These are phyloP conservation scores for Mollisiaceae sp. DNA, from an alignment of 2,329 filamentous ascomycete genomes.

Conservation along the genomic window DNA sequence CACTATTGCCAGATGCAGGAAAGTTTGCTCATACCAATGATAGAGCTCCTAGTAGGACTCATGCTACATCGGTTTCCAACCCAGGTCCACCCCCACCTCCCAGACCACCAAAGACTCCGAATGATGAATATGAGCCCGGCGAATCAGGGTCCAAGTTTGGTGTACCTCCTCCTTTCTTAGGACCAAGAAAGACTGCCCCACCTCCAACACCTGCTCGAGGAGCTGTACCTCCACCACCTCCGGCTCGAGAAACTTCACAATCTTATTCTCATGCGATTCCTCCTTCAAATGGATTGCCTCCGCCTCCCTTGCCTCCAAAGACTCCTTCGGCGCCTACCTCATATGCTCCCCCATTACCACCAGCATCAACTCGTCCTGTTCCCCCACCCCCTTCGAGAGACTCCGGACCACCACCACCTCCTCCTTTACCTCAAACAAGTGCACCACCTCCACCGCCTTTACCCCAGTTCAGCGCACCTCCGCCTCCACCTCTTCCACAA, in stretches of 20 bases:
- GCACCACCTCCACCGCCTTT: slow-evolving; percentile 60
- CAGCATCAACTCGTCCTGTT: slow-evolving; percentile 41
- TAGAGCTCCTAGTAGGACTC: slow-evolving; percentile 44
- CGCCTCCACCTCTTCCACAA: slow-evolving; percentile 26
- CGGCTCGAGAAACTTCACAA: slow-evolving; percentile 52
- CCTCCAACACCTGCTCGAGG: slow-evolving; percentile 78
- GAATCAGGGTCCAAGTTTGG: slow-evolving; percentile 62
- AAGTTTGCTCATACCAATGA: slow-evolving; percentile 71
- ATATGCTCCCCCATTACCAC: slow-evolving; percentile 38
- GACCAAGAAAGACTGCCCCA: slow-evolving; percentile 67
- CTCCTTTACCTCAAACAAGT: slow-evolving; percentile 54
- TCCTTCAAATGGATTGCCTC: slow-evolving; percentile 41
- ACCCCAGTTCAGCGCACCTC: slow-evolving; percentile 39
- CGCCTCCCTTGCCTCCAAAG: slow-evolving; percentile 50
- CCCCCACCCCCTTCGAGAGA: slow-evolving; percentile 52
- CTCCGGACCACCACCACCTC: slow-evolving; percentile 50
- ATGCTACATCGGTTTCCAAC: slow-evolving; percentile 54
- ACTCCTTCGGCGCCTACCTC: slow-evolving; percentile 46
- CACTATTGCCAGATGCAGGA: slow-evolving; percentile 87
- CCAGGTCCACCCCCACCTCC: slow-evolving; percentile 71
- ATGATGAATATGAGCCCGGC: slow-evolving; percentile 66
- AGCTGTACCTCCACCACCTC: slow-evolving; percentile 73
- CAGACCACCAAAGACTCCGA: slow-evolving; percentile 70
- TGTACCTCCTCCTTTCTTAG: slow-evolving; percentile 80
- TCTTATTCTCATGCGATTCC: slow-evolving; percentile 47